phyloP scores from a whole-genome alignment of 495 filamentous ascomycete genomes.

The Penicillium parvum region DNA sequence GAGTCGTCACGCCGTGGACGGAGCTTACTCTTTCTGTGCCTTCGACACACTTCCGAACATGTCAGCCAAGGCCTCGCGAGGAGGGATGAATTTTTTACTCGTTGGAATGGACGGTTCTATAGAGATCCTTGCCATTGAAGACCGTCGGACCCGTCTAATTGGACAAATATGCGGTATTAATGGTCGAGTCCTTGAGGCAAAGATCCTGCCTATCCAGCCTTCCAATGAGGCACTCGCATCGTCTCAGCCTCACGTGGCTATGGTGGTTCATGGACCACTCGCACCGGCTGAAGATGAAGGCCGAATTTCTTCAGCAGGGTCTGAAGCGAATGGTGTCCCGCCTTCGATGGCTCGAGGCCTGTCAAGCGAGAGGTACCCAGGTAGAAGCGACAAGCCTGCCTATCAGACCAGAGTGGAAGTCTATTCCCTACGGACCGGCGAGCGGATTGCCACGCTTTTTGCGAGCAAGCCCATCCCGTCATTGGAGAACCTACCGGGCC shows the following conservation, averaged over 20 bases:
- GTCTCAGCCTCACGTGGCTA: constrained; percentile 61
- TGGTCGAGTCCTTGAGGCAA: constrained; percentile 77
- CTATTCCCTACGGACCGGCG: constrained; percentile 68
- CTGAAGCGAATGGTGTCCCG: constrained; percentile 36
- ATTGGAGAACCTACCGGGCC: constrained; percentile 38
- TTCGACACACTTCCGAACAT: constrained; percentile 63
- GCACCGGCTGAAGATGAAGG: constrained; percentile 37
- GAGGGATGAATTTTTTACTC: constrained; percentile 64
- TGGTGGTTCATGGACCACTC: constrained; percentile 71
- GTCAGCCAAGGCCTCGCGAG: constrained; percentile 41
- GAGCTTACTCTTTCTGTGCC: constrained; percentile 70
- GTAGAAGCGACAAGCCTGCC: constrained; percentile 40
- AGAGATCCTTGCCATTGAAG: constrained; percentile 65
- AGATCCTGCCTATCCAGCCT: constrained; percentile 61
- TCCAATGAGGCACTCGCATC: constrained; percentile 35
- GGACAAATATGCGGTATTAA: constrained; percentile 68
- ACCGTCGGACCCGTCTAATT: constrained; percentile 58
- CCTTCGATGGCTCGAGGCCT: constrained; percentile 23
- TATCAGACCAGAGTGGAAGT: constrained; percentile 86
- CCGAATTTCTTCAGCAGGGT: constrained; percentile 31
- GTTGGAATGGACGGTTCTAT: constrained; percentile 72
- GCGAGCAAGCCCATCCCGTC: constrained; percentile 47
- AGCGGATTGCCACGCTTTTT: constrained; percentile 65
- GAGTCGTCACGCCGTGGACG: constrained; percentile 40
- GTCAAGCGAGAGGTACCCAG: constrained; percentile 22